phyloP scores from a whole-genome alignment of 768 basidiomycete genomes.

The Chiua virens region DNA sequence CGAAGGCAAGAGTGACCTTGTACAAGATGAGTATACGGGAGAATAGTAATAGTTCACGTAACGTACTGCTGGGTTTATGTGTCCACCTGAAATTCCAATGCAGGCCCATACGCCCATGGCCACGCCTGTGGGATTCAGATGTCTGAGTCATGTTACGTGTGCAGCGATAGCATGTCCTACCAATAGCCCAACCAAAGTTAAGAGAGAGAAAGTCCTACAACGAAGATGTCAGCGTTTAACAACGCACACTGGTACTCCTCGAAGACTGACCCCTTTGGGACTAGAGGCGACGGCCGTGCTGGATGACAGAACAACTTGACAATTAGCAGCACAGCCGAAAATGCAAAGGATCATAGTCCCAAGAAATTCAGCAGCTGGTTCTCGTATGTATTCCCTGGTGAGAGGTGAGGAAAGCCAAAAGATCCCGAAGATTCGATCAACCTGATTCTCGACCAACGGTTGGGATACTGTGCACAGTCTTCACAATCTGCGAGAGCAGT shows the following conservation, averaged over 20 bases:
- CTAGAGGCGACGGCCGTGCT: slow-evolving; percentile 44
- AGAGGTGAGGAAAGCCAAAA: slow-evolving; percentile 2
- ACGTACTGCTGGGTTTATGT: slow-evolving; percentile 70
- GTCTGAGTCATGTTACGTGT: neutral
- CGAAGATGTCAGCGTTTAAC: neutral
- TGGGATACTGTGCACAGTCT: slow-evolving; percentile 43
- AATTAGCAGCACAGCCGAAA: slow-evolving; percentile 58
- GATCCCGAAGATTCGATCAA: slow-evolving; percentile 19
- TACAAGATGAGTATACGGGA: neutral
- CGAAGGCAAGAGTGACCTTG: slow-evolving; percentile 69
- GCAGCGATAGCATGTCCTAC: slow-evolving; percentile 10
- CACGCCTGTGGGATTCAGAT: slow-evolving; percentile 40
- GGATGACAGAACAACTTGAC: slow-evolving; percentile 54
- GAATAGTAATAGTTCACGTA: neutral
- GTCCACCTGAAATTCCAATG: slow-evolving; percentile 69
- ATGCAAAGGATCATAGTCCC: slow-evolving; percentile 59
- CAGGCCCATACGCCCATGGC: slow-evolving; percentile 70
- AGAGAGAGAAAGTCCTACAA: slow-evolving; percentile 23
- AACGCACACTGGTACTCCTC: neutral
- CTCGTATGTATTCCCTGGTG: slow-evolving; percentile 46
- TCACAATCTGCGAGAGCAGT: slow-evolving; percentile 30
- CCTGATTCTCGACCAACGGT: slow-evolving; percentile 58
- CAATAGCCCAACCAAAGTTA: slow-evolving; percentile 34
- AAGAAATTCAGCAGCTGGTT: slow-evolving; percentile 64
- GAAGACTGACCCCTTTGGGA: slow-evolving; percentile 54